Conservation (phyloP, 257 asterid genomes). For the Cordia subcordata region DNA sequence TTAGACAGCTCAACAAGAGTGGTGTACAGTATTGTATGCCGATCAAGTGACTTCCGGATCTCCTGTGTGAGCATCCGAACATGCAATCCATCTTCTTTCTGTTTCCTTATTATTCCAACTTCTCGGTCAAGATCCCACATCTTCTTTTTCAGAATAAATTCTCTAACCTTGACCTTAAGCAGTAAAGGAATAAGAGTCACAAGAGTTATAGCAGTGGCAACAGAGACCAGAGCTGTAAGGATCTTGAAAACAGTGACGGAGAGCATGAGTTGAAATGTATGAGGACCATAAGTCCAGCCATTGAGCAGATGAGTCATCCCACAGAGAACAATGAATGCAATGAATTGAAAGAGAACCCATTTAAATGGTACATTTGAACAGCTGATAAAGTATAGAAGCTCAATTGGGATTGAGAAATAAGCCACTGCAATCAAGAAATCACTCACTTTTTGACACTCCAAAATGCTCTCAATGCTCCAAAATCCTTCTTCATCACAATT, state of each 20-base stretch:
- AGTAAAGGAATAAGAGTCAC: constrained; percentile 67
- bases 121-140: constrained; percentile 82
- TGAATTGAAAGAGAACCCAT: constrained; percentile 88
- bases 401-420: constrained; percentile 90
- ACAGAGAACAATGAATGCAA: constrained; percentile 79
- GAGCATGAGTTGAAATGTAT: constrained; percentile 73
- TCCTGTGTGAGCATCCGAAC: constrained; percentile 95
- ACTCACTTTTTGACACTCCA: constrained; percentile 68
- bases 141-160: constrained; percentile 70
- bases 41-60: constrained; percentile 84
- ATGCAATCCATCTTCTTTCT: constrained; percentile 73
- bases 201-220: constrained; percentile 83
- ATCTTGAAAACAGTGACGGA: constrained; percentile 75
- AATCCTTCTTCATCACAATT: constrained; percentile 79
- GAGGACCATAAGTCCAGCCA: constrained; percentile 91
- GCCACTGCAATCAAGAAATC: constrained; percentile 93
- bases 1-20: constrained; percentile 89
- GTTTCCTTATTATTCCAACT: constrained; percentile 65
- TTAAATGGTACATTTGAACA: constrained; percentile 78
- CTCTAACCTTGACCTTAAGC: constrained; percentile 79
- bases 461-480: constrained; percentile 61
- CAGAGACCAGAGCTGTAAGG: constrained; percentile 81
- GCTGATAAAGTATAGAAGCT: constrained; percentile 85
- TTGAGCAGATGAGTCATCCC: constrained; percentile 95
- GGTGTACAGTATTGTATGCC: constrained; percentile 76